Percentiles rank a stretch among this genome's conserved stretches.
Conservation (phyloP, 2,329 filamentous ascomycete genomes). For the Xylariales sp. region DNA sequence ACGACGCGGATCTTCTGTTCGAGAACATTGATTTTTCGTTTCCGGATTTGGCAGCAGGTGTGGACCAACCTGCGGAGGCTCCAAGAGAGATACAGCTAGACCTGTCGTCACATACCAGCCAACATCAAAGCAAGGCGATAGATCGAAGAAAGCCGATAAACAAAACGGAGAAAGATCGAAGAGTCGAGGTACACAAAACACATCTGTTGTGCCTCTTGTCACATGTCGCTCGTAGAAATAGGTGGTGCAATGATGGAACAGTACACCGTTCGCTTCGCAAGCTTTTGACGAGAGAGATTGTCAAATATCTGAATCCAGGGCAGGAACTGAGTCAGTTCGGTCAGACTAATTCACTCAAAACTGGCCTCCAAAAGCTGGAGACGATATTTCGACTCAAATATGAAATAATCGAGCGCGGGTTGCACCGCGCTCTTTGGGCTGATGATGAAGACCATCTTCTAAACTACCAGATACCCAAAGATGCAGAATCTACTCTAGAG, state of each 20-base stretch:
- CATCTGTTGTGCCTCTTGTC: constrained; percentile 80
- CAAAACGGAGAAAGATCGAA: constrained; percentile 48
- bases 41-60: constrained; percentile 13
- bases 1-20: constrained; percentile 38
- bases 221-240: constrained; percentile 73
- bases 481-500: constrained; percentile 65
- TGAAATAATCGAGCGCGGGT: constrained; percentile 64
- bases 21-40: constrained; percentile 44
- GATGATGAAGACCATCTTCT: constrained; percentile 59
- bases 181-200: constrained; percentile 78
- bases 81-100: constrained; percentile 44
- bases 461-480: constrained; percentile 52
- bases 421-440: constrained; percentile 71
- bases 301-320: constrained; percentile 65
- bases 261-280: constrained; percentile 63
- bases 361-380: constrained; percentile 67
- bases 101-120: constrained; percentile 39
- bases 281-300: constrained; percentile 61
- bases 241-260: constrained; percentile 77
- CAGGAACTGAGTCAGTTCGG: constrained; percentile 68
- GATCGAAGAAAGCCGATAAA: constrained; percentile 49
- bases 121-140: constrained; percentile 21
- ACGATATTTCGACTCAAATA: constrained; percentile 68
- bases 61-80: constrained; percentile 7
- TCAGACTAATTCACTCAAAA: constrained; percentile 70